phyloP scores from a whole-genome alignment of 352 stramenopile species.

The Phytophthora multivora region DNA sequence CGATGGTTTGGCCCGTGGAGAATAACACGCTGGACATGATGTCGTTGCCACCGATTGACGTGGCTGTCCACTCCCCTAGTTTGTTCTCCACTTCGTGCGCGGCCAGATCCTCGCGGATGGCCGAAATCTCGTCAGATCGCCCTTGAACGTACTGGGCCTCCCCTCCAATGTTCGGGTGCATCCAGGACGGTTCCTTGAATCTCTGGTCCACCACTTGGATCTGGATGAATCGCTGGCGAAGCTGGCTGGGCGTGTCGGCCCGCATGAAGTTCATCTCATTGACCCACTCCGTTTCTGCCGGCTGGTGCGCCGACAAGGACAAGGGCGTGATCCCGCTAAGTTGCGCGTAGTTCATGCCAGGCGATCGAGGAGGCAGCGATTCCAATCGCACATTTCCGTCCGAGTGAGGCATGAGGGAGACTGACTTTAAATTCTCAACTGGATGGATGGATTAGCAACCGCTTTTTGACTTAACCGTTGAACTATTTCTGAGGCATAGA shows the following conservation, averaged over 20 bases:
- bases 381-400: background rate
- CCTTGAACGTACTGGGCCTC: constrained; percentile 46
- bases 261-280: constrained; percentile 38
- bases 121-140: constrained; percentile 32
- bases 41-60: constrained; percentile 90
- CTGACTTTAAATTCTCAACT: background rate
- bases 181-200: constrained; percentile 68
- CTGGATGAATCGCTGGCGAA: constrained; percentile 62
- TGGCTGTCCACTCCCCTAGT: constrained; percentile 78
- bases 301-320: background rate
- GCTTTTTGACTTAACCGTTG: background rate
- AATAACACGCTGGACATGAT: constrained; percentile 89
- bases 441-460: background rate
- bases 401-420: background rate
- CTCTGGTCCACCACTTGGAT: constrained; percentile 60
- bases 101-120: constrained; percentile 34
- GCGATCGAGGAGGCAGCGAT: background rate
- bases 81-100: constrained; percentile 26
- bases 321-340: background rate
- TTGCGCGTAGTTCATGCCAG: background rate
- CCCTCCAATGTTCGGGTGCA: constrained; percentile 67
- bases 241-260: constrained; percentile 47
- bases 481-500: background rate
- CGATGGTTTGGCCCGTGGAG: constrained; percentile 45
- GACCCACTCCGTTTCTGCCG: constrained; percentile 15